Conservation (phyloP, 1,139 yeast genomes). For the Yamadazyma aaseri region DNA sequence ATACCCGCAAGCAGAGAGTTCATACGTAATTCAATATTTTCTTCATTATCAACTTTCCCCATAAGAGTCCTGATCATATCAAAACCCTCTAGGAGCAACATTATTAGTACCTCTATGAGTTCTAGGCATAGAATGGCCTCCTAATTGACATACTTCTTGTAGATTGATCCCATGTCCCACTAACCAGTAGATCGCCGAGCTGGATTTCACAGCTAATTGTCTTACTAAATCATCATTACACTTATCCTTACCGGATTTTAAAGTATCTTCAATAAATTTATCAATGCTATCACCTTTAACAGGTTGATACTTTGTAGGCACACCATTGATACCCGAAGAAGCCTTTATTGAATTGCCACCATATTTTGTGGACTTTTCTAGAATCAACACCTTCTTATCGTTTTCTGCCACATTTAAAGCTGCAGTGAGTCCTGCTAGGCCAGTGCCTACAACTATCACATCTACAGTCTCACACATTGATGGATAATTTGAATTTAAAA, state of each 20-base stretch:
- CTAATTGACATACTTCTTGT: constrained; percentile 28
- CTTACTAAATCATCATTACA: constrained; percentile 24
- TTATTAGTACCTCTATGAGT: constrained; percentile 35
- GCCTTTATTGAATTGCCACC: constrained; percentile 44
- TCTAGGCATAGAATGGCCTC: constrained; percentile 38
- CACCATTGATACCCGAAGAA: constrained; percentile 42
- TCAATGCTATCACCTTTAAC: constrained; percentile 23
- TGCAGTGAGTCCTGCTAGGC: constrained; percentile 38
- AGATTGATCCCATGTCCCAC: constrained; percentile 26
- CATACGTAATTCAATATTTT: constrained; percentile 21
- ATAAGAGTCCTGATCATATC: constrained; percentile 30
- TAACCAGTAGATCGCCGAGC: constrained; percentile 34
- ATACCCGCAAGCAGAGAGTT: constrained; percentile 21
- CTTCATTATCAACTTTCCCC: constrained; percentile 14
- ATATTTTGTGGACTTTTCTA: constrained; percentile 30
- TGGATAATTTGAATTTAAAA: too few relatives aligned
- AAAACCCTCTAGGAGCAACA: constrained; percentile 39
- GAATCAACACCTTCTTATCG: constrained; percentile 25
- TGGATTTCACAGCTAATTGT: constrained; percentile 25
- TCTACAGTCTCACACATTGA: constrained; percentile 5
- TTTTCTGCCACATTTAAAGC: constrained; percentile 23
- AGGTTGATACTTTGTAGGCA: constrained; percentile 29
- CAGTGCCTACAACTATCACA: constrained; percentile 33
- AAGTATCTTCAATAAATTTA: constrained; percentile 27
- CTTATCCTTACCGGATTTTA: constrained; percentile 32